Evolutionary conservation across 345 rosid genomes (phyloP), one percentile per base, ranked within the genome.

Genomic region (Gossypium bickii): DNA sequence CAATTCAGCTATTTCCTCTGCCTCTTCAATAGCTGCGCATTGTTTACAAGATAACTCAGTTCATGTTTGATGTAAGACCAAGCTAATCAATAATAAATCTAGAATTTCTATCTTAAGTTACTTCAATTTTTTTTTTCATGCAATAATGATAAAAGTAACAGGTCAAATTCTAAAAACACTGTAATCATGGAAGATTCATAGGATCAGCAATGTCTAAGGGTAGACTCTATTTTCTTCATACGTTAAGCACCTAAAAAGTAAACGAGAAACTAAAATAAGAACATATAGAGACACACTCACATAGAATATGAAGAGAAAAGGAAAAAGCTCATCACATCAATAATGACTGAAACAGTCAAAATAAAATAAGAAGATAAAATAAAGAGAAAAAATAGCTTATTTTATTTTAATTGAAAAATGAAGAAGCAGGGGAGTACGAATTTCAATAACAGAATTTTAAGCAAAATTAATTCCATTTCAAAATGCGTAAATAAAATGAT

Each of bases 21-120:
- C 45, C 70, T 71, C 81, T 82, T 65, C 77, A 74, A 73, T 61
- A 2, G 75, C 52, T 55, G 67, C 57, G 22, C 18, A 59, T 7
- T 73, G 57, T 38, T 65, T 10, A 59, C 60, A 69, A 49, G 72
- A 57, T 25, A 73, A 10, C 16, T 61, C 38, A 6, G 55, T 24
- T 60, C 67, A 61, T 43, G 9, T 24, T 43, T 38, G 12, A 45
- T 59, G 44, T 27, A 73, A 73, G 62, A 44, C 6, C 67, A 47
- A 73, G 68, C 74, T n/a, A 71, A 71, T 34, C 20, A 51, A 41
- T 18, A 55, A 55, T 7, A 9, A 55, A n/a, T 13, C 3, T 52
- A 8, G 20, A 52, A 16, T 17, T 17, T 16, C 2, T 34, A 53
- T 9, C 73, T 20, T 67, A 67, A 45, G 45, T 66, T 67, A 67